A percentile compares a stretch with the other conserved stretches of the same genome.
These are phyloP conservation scores for Phyllosticta paracitricarpa DNA, from an alignment of 2,329 filamentous ascomycete genomes.

Conservation along the genomic window DNA sequence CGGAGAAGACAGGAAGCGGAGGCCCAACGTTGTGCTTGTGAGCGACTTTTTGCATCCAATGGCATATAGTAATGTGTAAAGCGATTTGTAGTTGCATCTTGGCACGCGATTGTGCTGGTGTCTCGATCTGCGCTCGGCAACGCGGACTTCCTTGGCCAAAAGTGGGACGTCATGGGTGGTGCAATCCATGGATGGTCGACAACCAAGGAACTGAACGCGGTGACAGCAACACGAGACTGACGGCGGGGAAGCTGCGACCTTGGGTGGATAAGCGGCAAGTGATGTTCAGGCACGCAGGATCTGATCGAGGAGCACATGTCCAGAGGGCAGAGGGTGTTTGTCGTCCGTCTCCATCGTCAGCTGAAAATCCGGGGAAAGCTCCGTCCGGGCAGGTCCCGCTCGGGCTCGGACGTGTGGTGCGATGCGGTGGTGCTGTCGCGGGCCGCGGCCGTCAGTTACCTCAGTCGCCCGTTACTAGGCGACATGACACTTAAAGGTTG, in stretches of 20 bases:
- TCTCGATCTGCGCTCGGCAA: not conserved
- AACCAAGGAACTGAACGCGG: not conserved
- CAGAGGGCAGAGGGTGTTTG: not conserved
- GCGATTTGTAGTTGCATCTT: not conserved
- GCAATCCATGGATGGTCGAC: not conserved
- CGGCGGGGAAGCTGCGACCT: not conserved
- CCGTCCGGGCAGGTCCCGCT: not conserved
- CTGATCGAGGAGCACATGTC: not conserved
- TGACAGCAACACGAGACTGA: not conserved
- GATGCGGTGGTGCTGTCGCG: not conserved
- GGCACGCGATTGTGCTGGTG: not conserved
- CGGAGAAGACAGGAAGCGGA: not conserved
- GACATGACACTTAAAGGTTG: not conserved
- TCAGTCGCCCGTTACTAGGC: not conserved
- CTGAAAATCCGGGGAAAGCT: constrained; percentile 7
- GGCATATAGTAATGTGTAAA: not conserved
- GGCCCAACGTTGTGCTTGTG: not conserved
- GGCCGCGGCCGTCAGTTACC: not conserved
- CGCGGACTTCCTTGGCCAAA: not conserved
- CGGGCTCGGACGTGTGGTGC: not conserved
- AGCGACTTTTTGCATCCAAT: not conserved
- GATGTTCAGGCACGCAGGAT: constrained; percentile 9
- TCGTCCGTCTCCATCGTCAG: not conserved
- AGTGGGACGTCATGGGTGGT: not conserved
- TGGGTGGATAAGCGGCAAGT: constrained; percentile 4